Conservation (phyloP, 139 green algal genomes). For the Chlorella sorokiniana region DNA sequence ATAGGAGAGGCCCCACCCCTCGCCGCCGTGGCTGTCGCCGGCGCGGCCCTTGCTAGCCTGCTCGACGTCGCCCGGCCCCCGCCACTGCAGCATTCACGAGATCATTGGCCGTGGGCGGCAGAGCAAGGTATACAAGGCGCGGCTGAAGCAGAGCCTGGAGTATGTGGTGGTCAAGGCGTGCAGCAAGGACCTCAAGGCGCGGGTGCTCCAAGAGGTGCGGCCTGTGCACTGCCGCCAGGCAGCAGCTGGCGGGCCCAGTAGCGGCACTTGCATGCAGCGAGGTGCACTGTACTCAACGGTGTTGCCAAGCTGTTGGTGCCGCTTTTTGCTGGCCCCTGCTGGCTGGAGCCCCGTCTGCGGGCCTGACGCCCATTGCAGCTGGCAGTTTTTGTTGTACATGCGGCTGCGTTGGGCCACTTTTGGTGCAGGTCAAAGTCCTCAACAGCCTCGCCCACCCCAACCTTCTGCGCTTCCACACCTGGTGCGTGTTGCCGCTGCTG, state of each 20-base stretch:
- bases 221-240: no score
- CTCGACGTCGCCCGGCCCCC: no score
- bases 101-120: slow-evolving; percentile 89
- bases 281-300: no score
- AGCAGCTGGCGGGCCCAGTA: background rate
- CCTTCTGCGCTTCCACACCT: slow-evolving; percentile 92
- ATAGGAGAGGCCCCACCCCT: background rate
- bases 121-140: slow-evolving; percentile 92
- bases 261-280: background rate
- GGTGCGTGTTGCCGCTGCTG: slow-evolving; percentile 53
- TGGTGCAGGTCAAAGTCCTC: slow-evolving; percentile 79
- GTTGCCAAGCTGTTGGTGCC: no score
- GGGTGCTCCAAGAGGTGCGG: slow-evolving; percentile 90
- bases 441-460: slow-evolving; percentile 88
- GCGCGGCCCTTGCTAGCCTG: background rate
- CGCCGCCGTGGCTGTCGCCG: background rate
- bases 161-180: slow-evolving; percentile 97
- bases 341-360: background rate
- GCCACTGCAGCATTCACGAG: slow-evolving; percentile 81
- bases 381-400: background rate
- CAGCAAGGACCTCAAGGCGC: slow-evolving; percentile 82
- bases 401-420: background rate
- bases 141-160: slow-evolving; percentile 89
- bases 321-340: no score
- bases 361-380: background rate